Evolutionary conservation across 2,329 filamentous ascomycete genomes (phyloP), one percentile per base, ranked within the genome.

Genomic region (Botrytis byssoidea): DNA sequence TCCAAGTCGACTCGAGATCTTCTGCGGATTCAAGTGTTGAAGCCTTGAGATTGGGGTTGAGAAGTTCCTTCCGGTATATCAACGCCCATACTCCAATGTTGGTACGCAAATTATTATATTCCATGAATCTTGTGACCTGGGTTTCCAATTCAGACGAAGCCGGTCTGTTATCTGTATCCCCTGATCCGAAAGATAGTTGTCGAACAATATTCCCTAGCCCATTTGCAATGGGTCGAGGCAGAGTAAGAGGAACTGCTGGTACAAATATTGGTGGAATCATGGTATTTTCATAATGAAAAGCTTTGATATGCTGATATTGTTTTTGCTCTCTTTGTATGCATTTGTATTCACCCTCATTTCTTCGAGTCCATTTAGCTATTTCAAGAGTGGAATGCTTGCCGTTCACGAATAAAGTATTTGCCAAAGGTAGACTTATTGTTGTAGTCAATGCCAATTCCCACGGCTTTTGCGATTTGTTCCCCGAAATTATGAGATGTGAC

Each of bases 141-240:
- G 80, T 81, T 80, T 96, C 93, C 1, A 95, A 84, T 80, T 95
- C 93, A 42, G 87, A 85, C 1, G 92, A 94, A 4, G 93, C 92
- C 20, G 91, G 90, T 48, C 71, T 60, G 4, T 67, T 60, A 0
- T 86, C 83, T 1, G 82, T 78, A 46, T 83, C 80, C 7, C 84
- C 85, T 37, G 80, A 77, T 20, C 77, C 77, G 29, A 87, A 83
- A 25, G 88, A 84, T 16, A 95, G 80, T 60, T 88, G 87, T 46
- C 91, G 88, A 35, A 96, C 85, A 72, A 97, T 95, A 81, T 97
- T 97, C 5, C 93, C 93, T 78, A 95, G 89, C 51, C 90, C 89
- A 55, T 88, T 87, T 1, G 86, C 83, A 51, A 96, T 89, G 65
- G 83, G 84, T 29, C 92, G 88, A 25, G 91, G 86, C 9, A 83